Evolutionary conservation across 108 stramenopile genomes (phyloP).

Genomic region (Cyclotella sp.): DNA sequence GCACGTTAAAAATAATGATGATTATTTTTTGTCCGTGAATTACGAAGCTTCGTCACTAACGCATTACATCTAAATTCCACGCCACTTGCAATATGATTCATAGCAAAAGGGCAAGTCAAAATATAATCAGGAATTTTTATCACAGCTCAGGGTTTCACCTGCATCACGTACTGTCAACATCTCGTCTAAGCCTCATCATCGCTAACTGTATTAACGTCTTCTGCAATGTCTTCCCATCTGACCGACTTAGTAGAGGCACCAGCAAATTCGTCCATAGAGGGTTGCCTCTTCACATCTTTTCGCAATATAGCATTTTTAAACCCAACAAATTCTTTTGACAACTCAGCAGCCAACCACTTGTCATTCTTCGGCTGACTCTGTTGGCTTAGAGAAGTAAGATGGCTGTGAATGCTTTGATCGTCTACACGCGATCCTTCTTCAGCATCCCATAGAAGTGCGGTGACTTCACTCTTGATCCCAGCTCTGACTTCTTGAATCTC

Average conservation of each 20-base stretch:
- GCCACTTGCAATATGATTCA: background rate
- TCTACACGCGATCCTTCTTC: background rate
- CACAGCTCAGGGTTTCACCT: background rate
- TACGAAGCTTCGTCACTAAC: background rate
- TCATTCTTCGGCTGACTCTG: constrained; percentile 5
- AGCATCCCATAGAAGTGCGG: constrained; percentile 1
- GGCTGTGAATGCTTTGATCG: background rate
- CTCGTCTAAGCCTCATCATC: constrained; percentile 1
- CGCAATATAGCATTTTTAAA: constrained; percentile 1
- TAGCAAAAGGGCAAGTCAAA: background rate
- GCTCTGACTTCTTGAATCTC: constrained; percentile 17
- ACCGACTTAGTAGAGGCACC: constrained; percentile 2
- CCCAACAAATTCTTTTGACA: background rate
- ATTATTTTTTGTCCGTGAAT: too few relatives aligned
- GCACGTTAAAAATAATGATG: background rate
- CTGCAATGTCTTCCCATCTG: background rate
- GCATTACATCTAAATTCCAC: too few relatives aligned
- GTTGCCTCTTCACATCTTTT: background rate
- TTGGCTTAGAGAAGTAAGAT: background rate
- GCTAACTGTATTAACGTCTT: background rate
- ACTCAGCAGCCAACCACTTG: constrained; percentile 6
- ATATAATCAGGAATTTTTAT: background rate
- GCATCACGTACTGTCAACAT: background rate
- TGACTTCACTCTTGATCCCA: constrained; percentile 2
- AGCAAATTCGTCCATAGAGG: background rate